A percentile compares a stretch with the other conserved stretches of the same genome.
These are phyloP conservation scores for Fusarium xyrophilum DNA, from an alignment of 2,329 filamentous ascomycete species.

Conservation along the genomic window DNA sequence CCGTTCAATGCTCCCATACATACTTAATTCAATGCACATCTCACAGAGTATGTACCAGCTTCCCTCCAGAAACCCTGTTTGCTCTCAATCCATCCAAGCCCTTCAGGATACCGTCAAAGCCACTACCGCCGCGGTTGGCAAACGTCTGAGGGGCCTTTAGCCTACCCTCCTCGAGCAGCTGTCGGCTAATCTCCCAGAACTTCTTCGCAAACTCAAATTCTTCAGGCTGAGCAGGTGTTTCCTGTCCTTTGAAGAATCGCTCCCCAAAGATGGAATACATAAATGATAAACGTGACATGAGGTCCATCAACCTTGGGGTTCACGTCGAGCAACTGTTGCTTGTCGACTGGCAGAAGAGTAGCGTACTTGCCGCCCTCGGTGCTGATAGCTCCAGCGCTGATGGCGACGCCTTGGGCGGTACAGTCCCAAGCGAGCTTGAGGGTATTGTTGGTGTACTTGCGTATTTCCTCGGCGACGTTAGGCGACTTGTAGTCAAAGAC, in stretches of 20 bases:
- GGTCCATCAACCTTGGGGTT: constrained; percentile 14
- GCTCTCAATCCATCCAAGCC: constrained; percentile 9
- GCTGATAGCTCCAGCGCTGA: constrained; percentile 4
- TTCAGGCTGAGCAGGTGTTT: constrained; percentile 1
- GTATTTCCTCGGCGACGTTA: constrained; percentile 38
- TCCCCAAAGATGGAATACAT: constrained; percentile 22
- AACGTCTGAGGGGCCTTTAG: not conserved
- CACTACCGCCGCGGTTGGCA: not conserved
- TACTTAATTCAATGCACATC: fast-evolving
- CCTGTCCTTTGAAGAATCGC: not conserved
- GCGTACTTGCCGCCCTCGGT: constrained; percentile 12
- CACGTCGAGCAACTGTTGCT: not conserved
- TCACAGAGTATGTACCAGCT: constrained; percentile 12
- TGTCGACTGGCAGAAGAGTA: not conserved
- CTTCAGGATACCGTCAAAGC: not conserved
- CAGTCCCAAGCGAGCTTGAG: constrained; percentile 41
- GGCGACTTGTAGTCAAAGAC: constrained; percentile 53
- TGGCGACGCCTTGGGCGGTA: not conserved
- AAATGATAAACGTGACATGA: constrained; percentile 1
- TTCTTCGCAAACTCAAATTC: constrained; percentile 8
- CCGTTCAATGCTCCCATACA: fast-evolving
- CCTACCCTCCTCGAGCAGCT: not conserved
- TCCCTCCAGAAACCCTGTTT: constrained; percentile 4
- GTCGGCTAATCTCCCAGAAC: constrained; percentile 8
- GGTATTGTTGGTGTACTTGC: constrained; percentile 30